Evolutionary conservation across 2,329 filamentous ascomycete species (phyloP), one percentile per base, ranked within the genome.

Genomic region (Epichloe aotearoae): DNA sequence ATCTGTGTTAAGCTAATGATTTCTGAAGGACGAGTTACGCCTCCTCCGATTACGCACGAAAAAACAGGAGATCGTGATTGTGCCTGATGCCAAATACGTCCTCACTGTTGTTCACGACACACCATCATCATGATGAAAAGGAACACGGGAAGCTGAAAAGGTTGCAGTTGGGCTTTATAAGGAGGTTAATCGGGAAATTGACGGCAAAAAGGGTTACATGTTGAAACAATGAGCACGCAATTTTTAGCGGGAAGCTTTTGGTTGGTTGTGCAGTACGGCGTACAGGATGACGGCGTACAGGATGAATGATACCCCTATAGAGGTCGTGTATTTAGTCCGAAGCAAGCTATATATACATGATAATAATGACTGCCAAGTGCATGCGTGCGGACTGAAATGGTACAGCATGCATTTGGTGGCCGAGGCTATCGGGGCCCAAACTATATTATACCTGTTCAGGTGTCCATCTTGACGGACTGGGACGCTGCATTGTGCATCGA

Each of bases 21-120:
- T 44, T 1, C 15, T 36, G 47, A 55, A 84, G 75, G 87, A 93
- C 60, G 86, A 90, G 62, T 68, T 90, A 55, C 88, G 83, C 67
- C 71, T 93, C 46, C 67, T 93, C 48, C 76, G 86, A 55, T 64
- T 94, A 56, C 77, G 88, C 56, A 91, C 86, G n/a, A 88, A 83
- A 71, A 89, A 86, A 66, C 85, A 89, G 59, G 88, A 94, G 66
- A 70, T 93, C 55, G 84, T 93, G 53, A 87, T 93, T 61, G 84
- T 91, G 19, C 86, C 86, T 65, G 87, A 91, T 64, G 62, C 77
- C 40, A 89, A 87, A 61, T 94, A 86, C 66, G 72, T 93, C 45
- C 74, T 91, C 38, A 80, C 90, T 50, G 83, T 89, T 38, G 78
- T 91, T 51, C 86, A 91, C 67, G 86, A 90, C 63, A 88, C 86